These are phyloP conservation scores for Claviceps capensis DNA, from an alignment of 2,329 filamentous ascomycete genomes.

Conservation along the genomic window DNA sequence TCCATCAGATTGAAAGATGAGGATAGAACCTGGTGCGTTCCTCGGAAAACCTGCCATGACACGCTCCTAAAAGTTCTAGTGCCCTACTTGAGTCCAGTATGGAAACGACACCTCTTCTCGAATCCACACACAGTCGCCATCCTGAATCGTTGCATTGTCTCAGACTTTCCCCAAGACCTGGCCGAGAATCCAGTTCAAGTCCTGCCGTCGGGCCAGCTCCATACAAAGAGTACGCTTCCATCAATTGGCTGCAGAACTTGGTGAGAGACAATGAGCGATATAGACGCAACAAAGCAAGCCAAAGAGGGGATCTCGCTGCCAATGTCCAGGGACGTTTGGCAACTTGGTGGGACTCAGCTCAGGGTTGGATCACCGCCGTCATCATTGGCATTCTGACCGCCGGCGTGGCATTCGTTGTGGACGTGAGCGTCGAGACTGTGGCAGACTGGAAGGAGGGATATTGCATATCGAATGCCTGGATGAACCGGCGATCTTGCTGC, in stretches of 20 bases:
- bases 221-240: constrained; percentile 48
- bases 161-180: neutral
- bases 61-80: neutral
- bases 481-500: constrained; percentile 37
- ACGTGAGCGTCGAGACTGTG: constrained; percentile 38
- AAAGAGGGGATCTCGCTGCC: constrained; percentile 23
- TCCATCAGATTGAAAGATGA: neutral
- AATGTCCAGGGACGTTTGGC: neutral
- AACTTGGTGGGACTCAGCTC: constrained; percentile 30
- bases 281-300: constrained; percentile 13
- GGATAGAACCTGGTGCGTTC: no score
- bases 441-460: constrained; percentile 46
- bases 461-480: constrained; percentile 30
- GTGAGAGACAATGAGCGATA: constrained; percentile 44
- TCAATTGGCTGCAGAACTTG: constrained; percentile 48
- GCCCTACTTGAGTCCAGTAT: neutral
- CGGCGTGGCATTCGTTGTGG: constrained; percentile 39
- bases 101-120: neutral
- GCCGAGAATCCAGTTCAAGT: neutral
- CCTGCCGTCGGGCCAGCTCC: constrained; percentile 19
- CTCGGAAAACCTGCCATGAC: neutral
- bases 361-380: constrained; percentile 41
- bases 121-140: neutral
- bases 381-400: constrained; percentile 41
- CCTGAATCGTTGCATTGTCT: neutral